Conservation (phyloP, 108 stramenopile species). For the Stephanodiscus triporus region DNA sequence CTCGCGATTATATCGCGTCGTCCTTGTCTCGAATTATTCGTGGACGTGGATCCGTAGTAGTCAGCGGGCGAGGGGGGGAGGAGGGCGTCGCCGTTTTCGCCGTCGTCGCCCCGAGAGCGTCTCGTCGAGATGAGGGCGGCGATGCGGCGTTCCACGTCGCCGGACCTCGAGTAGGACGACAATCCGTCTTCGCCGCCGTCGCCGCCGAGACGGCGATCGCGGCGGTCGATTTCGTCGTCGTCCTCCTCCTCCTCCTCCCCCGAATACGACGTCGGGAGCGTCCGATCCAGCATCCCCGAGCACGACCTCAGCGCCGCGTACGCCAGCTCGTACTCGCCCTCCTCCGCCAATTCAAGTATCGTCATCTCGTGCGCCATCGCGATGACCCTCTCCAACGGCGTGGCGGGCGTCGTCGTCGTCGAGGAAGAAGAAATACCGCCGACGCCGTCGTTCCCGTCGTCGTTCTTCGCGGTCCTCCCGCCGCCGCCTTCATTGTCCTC, state of each 20-base stretch:
- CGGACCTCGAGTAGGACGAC: slow-evolving; percentile 28
- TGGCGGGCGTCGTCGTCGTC: background rate
- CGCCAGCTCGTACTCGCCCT: slow-evolving; percentile 54
- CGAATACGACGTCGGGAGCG: background rate
- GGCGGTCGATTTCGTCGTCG: background rate
- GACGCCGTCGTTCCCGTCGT: slow-evolving; percentile 6
- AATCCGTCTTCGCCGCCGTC: background rate
- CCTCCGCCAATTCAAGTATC: slow-evolving; percentile 61
- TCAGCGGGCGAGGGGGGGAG: slow-evolving; percentile 38
- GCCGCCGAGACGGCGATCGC: background rate
- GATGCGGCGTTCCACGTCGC: slow-evolving; percentile 66
- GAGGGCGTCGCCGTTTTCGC: background rate
- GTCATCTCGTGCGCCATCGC: slow-evolving; percentile 64
- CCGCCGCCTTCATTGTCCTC: background rate
- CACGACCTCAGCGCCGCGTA: slow-evolving; percentile 50
- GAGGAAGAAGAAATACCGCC: slow-evolving; percentile 3
- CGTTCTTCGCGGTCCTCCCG: slow-evolving; percentile 2
- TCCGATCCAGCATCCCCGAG: slow-evolving; percentile 39
- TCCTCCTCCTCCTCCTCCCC: slow-evolving; percentile 7
- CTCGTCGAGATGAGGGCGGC: slow-evolving; percentile 60
- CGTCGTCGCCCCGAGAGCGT: background rate
- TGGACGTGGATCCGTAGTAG: slow-evolving; percentile 51
- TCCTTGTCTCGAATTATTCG: slow-evolving; percentile 31
- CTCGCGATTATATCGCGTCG: slow-evolving; percentile 75
- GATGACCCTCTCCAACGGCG: slow-evolving; percentile 31